phyloP scores from a whole-genome alignment of 2,329 filamentous ascomycete genomes.

The Emergomyces orientalis region DNA sequence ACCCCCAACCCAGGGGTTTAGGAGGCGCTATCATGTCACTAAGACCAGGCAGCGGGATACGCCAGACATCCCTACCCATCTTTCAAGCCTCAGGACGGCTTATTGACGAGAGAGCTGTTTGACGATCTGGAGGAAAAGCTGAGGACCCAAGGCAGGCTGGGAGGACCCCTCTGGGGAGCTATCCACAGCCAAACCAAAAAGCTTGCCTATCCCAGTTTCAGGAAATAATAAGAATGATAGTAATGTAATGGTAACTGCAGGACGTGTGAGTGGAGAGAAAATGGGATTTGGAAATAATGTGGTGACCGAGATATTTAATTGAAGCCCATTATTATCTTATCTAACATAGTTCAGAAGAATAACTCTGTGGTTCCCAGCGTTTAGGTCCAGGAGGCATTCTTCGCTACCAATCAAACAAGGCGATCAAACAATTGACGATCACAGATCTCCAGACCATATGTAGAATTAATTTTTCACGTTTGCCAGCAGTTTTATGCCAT shows the following conservation, averaged over 20 bases:
- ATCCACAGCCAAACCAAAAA: neutral
- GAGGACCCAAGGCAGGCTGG: too few species aligned
- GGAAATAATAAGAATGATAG: neutral
- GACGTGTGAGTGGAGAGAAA: neutral
- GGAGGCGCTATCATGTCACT: neutral
- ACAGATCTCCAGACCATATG: neutral
- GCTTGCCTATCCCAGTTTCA: neutral
- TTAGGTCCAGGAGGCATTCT: neutral
- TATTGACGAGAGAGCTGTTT: too few species aligned
- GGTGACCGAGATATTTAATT: neutral
- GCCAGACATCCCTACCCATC: neutral
- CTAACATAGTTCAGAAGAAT: neutral
- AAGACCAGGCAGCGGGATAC: neutral
- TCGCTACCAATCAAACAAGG: neutral
- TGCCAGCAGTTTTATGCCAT: neutral
- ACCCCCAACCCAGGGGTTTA: neutral
- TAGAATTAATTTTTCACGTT: neutral
- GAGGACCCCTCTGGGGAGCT: neutral
- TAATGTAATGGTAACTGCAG: neutral
- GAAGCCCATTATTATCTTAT: neutral
- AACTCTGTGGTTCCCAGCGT: neutral
- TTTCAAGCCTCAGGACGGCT: neutral
- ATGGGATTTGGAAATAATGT: neutral
- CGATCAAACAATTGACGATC: neutral
- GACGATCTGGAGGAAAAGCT: too few species aligned